Percentiles rank a stretch among this genome's conserved stretches.
These are phyloP conservation scores for Cylindrotheca closterium DNA, from an alignment of 108 stramenopile species.

Conservation along the genomic window DNA sequence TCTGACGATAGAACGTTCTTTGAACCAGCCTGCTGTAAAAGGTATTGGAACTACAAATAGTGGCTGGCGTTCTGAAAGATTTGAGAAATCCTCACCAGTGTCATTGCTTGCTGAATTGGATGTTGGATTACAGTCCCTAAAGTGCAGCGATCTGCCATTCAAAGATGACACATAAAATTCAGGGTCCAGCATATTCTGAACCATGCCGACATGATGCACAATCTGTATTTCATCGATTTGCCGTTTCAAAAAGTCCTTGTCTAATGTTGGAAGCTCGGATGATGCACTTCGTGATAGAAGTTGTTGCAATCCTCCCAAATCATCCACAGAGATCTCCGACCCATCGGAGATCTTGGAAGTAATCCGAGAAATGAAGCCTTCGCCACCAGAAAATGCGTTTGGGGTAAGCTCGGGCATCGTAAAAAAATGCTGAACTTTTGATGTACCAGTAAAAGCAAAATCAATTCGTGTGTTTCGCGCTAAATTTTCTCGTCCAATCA, in stretches of 20 bases:
- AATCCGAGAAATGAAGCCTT: background rate
- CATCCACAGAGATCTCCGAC: background rate
- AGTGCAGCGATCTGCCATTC: conserved; percentile 23
- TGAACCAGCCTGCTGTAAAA: conserved; percentile 25
- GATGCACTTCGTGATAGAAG: background rate
- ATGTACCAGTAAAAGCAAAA: too few species aligned
- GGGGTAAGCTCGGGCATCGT: background rate
- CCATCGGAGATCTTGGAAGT: conserved; percentile 1
- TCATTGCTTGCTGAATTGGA: background rate
- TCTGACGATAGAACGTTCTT: background rate
- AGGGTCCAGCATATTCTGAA: conserved; percentile 62
- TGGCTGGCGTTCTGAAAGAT: conserved; percentile 40
- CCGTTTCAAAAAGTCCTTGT: conserved; percentile 13
- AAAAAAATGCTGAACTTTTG: too few species aligned
- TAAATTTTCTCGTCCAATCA: too few species aligned
- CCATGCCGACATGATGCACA: conserved; percentile 39
- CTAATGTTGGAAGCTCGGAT: background rate
- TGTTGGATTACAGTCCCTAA: conserved; percentile 8
- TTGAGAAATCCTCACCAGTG: background rate
- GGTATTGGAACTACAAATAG: conserved; percentile 45
- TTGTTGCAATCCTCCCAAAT: background rate
- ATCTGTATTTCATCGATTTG: background rate
- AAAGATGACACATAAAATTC: conserved; percentile 38
- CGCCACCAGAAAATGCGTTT: background rate
- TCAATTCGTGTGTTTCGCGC: too few species aligned